phyloP scores from a whole-genome alignment of 371 early-diverging fungal species.

The Syncephalis fuscata region DNA sequence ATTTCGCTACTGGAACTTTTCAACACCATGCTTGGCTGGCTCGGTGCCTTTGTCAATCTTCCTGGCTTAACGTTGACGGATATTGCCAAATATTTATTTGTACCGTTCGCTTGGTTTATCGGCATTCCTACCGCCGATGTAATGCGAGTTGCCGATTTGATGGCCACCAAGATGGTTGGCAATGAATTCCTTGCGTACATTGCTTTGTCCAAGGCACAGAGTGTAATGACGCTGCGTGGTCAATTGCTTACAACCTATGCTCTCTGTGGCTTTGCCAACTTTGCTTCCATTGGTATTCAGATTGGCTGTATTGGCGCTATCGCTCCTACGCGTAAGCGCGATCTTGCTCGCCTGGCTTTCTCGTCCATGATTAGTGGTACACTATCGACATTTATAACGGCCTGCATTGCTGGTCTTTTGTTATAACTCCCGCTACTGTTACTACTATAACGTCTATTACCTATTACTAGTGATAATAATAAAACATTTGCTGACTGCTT shows the following conservation, averaged over 20 bases:
- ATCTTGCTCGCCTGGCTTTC: conserved; percentile 55
- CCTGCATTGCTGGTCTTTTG: conserved; percentile 69
- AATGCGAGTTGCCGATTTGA: conserved; percentile 43
- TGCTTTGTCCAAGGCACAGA: conserved; percentile 9
- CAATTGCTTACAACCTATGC: conserved; percentile 49
- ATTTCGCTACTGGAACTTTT: conserved; percentile 48
- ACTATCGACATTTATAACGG: conserved; percentile 64
- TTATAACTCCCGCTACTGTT: too few relatives aligned
- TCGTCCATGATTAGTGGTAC: conserved; percentile 73
- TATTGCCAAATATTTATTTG: conserved; percentile 60
- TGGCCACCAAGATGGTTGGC: conserved; percentile 75
- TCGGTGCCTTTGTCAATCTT: conserved; percentile 55
- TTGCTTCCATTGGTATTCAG: conserved; percentile 77
- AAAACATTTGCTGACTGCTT: too few relatives aligned
- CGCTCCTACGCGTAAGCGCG: conserved; percentile 61
- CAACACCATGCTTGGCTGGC: conserved; percentile 55
- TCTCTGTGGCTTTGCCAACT: conserved; percentile 81
- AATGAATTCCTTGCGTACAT: conserved; percentile 85
- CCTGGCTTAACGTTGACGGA: conserved; percentile 39
- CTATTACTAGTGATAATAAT: too few relatives aligned
- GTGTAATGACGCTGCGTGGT: conserved; percentile 16
- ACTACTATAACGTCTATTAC: too few relatives aligned
- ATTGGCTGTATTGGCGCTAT: conserved; percentile 63
- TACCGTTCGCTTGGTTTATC: conserved; percentile 68
- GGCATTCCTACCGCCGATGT: conserved; percentile 50